These are phyloP conservation scores for Nidularia pulvinata DNA, from an alignment of 768 basidiomycete species.

Conservation along the genomic window DNA sequence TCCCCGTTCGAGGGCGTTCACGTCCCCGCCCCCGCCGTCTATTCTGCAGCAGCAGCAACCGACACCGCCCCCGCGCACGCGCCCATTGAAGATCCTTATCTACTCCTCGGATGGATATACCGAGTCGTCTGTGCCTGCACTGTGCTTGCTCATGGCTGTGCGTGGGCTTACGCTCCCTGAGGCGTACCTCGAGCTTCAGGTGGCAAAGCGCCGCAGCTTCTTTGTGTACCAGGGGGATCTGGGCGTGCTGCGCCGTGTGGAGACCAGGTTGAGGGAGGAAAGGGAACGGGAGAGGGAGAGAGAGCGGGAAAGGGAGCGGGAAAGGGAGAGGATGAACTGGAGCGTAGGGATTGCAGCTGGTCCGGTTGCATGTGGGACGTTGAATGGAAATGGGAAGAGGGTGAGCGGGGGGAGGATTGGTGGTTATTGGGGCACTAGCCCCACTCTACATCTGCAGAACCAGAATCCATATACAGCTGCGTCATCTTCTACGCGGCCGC, in stretches of 20 bases:
- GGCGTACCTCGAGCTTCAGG: constrained; percentile 92
- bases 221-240: constrained; percentile 90
- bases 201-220: constrained; percentile 77
- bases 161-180: constrained; percentile 73
- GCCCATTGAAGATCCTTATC: constrained; percentile 74
- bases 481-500: neutral
- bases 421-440: constrained; percentile 5
- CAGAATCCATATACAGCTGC: neutral
- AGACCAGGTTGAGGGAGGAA: constrained; percentile 46
- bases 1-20: constrained; percentile 27
- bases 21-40: constrained; percentile 23
- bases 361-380: constrained; percentile 1
- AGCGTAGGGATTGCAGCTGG: constrained; percentile 6
- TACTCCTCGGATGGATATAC: constrained; percentile 93
- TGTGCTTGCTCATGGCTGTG: constrained; percentile 84
- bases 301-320: constrained; percentile 29
- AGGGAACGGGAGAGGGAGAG: constrained; percentile 31
- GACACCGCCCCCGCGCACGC: constrained; percentile 33
- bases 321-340: constrained; percentile 18
- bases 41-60: constrained; percentile 7
- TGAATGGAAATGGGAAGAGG: constrained; percentile 29
- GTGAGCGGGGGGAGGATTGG: constrained; percentile 4
- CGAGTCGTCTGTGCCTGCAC: constrained; percentile 86
- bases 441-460: constrained; percentile 3
- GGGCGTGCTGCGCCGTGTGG: constrained; percentile 69